phyloP scores from a whole-genome alignment of 2,329 filamentous ascomycete genomes.

The Penicillium sclerotiorum region DNA sequence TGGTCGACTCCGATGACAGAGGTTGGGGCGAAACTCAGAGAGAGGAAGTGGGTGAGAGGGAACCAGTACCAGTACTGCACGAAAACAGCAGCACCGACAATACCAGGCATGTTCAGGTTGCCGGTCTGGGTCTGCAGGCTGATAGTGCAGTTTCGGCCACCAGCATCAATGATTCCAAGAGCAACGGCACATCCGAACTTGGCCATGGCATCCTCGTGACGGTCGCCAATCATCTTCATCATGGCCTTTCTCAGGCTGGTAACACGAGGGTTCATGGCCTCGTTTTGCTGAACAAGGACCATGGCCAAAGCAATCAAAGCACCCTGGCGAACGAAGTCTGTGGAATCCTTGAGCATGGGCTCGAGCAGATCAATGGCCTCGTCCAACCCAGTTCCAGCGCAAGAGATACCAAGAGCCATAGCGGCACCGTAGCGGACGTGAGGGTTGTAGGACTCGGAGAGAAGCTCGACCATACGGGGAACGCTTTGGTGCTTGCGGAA shows the following conservation, averaged over 20 bases:
- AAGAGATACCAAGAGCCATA: constrained; percentile 97
- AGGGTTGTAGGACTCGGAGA: constrained; percentile 98
- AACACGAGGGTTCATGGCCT: constrained; percentile 97
- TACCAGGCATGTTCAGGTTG: constrained; percentile 97
- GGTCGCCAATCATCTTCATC: constrained; percentile 89
- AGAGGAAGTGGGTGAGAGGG: constrained; percentile 96
- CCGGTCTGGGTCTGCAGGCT: constrained; percentile 96
- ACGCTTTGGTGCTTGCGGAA: constrained; percentile 98
- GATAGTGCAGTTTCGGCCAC: constrained; percentile 97
- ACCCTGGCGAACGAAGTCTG: constrained; percentile 96
- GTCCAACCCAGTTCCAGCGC: constrained; percentile 90
- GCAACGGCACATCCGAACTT: constrained; percentile 96
- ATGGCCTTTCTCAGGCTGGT: constrained; percentile 87
- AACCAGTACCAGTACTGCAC: constrained; percentile 99
- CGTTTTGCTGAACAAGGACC: constrained; percentile 99
- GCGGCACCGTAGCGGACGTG: constrained; percentile 97
- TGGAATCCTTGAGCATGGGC: constrained; percentile 99
- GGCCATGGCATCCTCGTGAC: constrained; percentile 98
- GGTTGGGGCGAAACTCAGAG: constrained; percentile 93
- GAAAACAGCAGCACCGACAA: constrained; percentile 97
- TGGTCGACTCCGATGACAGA: constrained; percentile 93
- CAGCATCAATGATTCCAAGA: constrained; percentile 95
- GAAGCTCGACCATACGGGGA: constrained; percentile 96
- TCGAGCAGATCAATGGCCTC: constrained; percentile 96
- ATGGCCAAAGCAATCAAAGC: constrained; percentile 92